Evolutionary conservation across 192 early-diverging fungal species (phyloP), one percentile per base, ranked within the genome.

Genomic region (Podila minutissima): DNA sequence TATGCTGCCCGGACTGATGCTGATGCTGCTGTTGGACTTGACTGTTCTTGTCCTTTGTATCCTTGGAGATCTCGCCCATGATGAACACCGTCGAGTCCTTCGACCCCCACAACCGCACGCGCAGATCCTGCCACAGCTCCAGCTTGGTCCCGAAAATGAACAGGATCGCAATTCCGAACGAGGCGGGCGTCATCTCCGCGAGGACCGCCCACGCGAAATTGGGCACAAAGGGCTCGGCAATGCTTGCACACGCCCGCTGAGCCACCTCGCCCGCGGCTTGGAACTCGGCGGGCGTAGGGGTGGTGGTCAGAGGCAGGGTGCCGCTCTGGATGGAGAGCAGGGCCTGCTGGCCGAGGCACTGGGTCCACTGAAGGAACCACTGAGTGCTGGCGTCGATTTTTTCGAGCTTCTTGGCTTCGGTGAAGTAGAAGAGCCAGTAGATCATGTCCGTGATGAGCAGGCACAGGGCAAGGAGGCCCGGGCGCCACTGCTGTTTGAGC

Each of bases 361-460:
- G 11, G 3, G 24, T 28, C 75, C 75, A 77, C 3, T 60, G 11
- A 0, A 49, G 2, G 38, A 75, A 69, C 74, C 74, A 75, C 0
- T 48, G 24, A 1, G 74, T 75, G 9, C 35, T 48, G 11, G 57
- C 33, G 4, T 1, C 49, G 17, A 78, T 19, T 4, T 2, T 58
- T 20, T 33, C 33, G 8, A 72, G 26, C 31, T 78, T 78, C 24
- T 67, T 78, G n/a, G 69, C 69, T 13, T 71, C 75, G 11, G 62
- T 28, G 37, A 78, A 78, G 29, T 78, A 78, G 51, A 79, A 79
- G 1, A 79, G 76, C 70, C 70, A 79, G 31, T 68, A 72, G 32
- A 51, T 62, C 65, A 79, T 72, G 35, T 73, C 66, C 6, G 65
- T 53, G 26, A 62, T 46, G n/a, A 81, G 41, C 19, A 81, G 61